These are phyloP conservation scores for Tillandsia leiboldiana DNA, from an alignment of 176 grass and related monocot species.

Conservation along the genomic window DNA sequence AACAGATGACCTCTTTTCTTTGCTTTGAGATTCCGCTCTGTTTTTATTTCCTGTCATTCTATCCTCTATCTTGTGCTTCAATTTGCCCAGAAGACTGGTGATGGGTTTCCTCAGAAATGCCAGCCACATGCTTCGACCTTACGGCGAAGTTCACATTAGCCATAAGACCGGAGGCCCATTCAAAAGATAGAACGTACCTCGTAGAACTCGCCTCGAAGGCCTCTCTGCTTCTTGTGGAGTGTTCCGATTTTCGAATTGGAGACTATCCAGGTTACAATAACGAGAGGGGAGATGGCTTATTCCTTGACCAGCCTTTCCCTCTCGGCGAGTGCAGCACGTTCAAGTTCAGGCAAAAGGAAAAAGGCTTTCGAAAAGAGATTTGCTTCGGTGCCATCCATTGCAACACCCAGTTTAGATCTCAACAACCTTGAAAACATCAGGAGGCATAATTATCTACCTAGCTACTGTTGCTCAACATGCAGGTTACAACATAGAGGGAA, in stretches of 20 bases:
- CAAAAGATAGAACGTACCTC: slow-evolving; percentile 32
- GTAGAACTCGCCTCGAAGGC: slow-evolving; percentile 16
- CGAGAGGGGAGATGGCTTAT: slow-evolving; percentile 41
- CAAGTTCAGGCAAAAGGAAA: slow-evolving; percentile 22
- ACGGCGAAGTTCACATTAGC: slow-evolving; percentile 58
- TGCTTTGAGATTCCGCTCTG: too few relatives aligned
- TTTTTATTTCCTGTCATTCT: too few relatives aligned
- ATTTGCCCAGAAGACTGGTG: slow-evolving; percentile 30
- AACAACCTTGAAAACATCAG: background rate
- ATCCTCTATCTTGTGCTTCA: slow-evolving; percentile 5
- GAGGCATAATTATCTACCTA: background rate
- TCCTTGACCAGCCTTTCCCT: slow-evolving; percentile 28
- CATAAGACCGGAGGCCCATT: slow-evolving; percentile 36
- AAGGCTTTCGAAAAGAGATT: background rate
- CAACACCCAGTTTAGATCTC: background rate
- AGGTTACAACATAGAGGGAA: background rate
- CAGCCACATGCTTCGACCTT: slow-evolving; percentile 19
- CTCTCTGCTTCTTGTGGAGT: slow-evolving; percentile 23
- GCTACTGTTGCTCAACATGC: background rate
- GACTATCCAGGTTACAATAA: slow-evolving; percentile 52
- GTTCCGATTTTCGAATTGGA: slow-evolving; percentile 22
- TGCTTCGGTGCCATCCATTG: background rate
- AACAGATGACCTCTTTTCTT: too few relatives aligned
- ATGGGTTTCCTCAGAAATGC: slow-evolving; percentile 30
- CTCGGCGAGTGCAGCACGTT: slow-evolving; percentile 34